A percentile compares a stretch with the other conserved stretches of the same genome.
phyloP scores from a whole-genome alignment of 352 stramenopile species.

The Globisporangium paddicum region DNA sequence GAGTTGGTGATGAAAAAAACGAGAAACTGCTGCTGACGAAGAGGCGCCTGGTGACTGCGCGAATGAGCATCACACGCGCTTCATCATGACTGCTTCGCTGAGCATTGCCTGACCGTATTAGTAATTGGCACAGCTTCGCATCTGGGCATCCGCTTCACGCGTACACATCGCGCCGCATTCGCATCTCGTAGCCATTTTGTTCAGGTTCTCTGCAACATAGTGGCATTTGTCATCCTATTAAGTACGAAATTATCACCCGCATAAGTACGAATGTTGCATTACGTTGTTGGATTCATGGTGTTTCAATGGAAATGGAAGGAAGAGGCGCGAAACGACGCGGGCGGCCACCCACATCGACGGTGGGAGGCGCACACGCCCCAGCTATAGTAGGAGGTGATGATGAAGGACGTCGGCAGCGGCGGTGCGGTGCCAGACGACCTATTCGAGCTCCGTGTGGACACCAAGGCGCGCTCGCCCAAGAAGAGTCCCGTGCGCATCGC shows the following conservation, averaged over 20 bases:
- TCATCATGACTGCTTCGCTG: too few species aligned
- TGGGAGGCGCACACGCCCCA: too few species aligned
- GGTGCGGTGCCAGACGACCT: neutral
- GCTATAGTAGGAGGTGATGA: conserved; percentile 4
- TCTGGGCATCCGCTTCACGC: too few species aligned
- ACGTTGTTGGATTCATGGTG: neutral
- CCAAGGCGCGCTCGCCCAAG: conserved; percentile 35
- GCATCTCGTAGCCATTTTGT: neutral
- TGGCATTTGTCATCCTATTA: too few species aligned
- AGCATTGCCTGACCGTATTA: too few species aligned
- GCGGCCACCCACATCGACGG: neutral
- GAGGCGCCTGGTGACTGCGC: neutral
- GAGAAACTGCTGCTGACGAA: conserved; percentile 1
- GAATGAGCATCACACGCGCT: too few species aligned
- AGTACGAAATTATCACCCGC: too few species aligned
- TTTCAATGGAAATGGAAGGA: neutral
- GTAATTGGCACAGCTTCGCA: too few species aligned
- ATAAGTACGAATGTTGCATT: too few species aligned
- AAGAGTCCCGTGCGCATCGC: conserved; percentile 72
- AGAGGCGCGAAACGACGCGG: conserved; percentile 8
- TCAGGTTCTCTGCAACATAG: too few species aligned
- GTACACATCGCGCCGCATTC: too few species aligned
- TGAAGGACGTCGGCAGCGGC: conserved; percentile 6
- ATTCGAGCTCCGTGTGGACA: neutral
- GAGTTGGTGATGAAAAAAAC: neutral